A percentile compares a stretch with the other conserved stretches of the same genome.
Evolutionary conservation across 2,329 filamentous ascomycete species (phyloP).

Genomic region (Hirsutella minnesotensis): DNA sequence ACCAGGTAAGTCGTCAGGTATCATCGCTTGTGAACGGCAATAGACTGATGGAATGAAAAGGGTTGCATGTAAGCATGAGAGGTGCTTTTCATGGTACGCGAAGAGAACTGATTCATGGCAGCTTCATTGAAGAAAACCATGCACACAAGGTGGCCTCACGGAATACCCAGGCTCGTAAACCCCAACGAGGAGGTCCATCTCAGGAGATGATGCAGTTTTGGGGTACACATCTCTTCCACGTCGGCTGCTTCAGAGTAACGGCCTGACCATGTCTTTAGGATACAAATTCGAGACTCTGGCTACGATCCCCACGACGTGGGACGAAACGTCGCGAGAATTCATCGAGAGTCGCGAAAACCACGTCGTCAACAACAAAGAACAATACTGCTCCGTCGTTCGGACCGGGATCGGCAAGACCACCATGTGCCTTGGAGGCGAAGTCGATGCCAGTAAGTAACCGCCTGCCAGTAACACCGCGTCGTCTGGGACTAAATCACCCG

Average conservation of each 20-base stretch:
- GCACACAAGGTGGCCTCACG: constrained; percentile 54
- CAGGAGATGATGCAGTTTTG: constrained; percentile 85
- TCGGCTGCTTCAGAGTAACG: not conserved
- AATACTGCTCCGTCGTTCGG: constrained; percentile 89
- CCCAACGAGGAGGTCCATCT: constrained; percentile 30
- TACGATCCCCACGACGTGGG: constrained; percentile 65
- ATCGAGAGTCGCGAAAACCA: constrained; percentile 66
- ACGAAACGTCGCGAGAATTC: constrained; percentile 55
- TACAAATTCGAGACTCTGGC: constrained; percentile 94
- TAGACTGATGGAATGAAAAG: constrained; percentile 18
- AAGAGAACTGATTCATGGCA: constrained; percentile 20
- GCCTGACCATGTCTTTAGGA: constrained; percentile 33
- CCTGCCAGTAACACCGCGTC: constrained; percentile 2
- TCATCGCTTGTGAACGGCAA: constrained; percentile 2
- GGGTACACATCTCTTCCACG: constrained; percentile 41
- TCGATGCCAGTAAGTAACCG: constrained; percentile 58
- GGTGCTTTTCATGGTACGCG: no score
- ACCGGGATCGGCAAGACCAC: constrained; percentile 70
- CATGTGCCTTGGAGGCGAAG: constrained; percentile 81
- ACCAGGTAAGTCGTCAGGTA: constrained; percentile 48
- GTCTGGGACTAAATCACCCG: not conserved
- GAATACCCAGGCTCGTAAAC: constrained; percentile 34
- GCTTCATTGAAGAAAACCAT: constrained; percentile 90
- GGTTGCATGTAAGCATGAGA: constrained; percentile 37
- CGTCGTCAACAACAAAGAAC: constrained; percentile 75